Conservation (phyloP, 345 rosid species). For the Murraya koenigii region DNA sequence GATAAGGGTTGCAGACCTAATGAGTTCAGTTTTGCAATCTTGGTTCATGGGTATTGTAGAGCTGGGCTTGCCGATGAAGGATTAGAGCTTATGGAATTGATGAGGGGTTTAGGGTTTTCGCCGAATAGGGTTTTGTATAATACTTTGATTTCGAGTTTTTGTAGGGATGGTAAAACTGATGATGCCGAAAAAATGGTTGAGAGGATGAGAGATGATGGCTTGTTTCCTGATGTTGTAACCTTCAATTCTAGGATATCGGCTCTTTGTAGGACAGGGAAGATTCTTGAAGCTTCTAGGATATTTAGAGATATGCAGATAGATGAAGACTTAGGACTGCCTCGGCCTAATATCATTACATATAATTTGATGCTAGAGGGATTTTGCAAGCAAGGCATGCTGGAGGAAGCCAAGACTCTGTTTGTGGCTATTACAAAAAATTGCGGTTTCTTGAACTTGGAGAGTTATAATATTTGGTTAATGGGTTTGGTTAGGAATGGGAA, state of each 20-base stretch:
- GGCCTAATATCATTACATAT: conserved; percentile 66
- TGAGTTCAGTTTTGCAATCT: conserved; percentile 75
- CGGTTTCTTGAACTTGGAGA: conserved; percentile 50
- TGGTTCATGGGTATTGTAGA: conserved; percentile 86
- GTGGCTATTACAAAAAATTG: conserved; percentile 54
- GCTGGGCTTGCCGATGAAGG: conserved; percentile 55
- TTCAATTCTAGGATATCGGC: conserved; percentile 87
- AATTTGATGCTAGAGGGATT: conserved; percentile 87
- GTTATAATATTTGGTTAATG: conserved; percentile 77
- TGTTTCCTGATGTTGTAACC: conserved; percentile 78
- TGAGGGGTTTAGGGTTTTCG: conserved; percentile 44
- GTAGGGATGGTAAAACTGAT: conserved; percentile 70
- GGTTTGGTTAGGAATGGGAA: conserved; percentile 70
- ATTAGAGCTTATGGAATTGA: conserved; percentile 53
- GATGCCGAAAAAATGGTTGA: conserved; percentile 83
- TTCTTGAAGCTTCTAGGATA: conserved; percentile 84
- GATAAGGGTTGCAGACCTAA: conserved; percentile 76
- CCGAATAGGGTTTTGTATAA: conserved; percentile 78
- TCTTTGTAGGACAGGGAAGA: conserved; percentile 67
- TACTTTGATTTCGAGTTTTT: conserved; percentile 73
- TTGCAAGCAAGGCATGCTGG: conserved; percentile 74
- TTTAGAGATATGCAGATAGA: conserved; percentile 91
- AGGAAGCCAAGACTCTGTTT: conserved; percentile 69
- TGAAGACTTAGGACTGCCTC: conserved; percentile 75
- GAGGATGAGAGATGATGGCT: conserved; percentile 70